Base-by-base conservation (phyloP, 192 early-diverging fungal genomes). In the Entomortierella lignicola region DNA sequence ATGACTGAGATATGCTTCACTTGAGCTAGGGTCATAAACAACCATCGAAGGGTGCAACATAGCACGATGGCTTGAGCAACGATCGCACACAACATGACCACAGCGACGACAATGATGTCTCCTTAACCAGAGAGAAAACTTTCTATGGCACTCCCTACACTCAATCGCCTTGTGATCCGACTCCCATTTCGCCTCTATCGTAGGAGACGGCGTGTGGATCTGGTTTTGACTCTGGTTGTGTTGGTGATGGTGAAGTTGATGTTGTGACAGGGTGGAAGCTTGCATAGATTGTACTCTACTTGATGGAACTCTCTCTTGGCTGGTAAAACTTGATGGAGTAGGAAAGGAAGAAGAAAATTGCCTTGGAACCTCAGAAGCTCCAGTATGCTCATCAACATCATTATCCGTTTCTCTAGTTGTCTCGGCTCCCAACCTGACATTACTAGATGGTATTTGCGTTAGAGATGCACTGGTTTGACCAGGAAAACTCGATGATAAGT, bases 21-120 rank as follows among this genome's bases (percentile, higher is more conserved):
- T 70, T 0, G 75, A 79, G 0, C 63, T 55, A 4, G 86, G 86
- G 54, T 88, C 86, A 31, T 83, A 81, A n/a, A 77, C 68, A 42
- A 79, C 71, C 80, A 83, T 48, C 59, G 86, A 64, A 0, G 85
- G 79, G 3, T 85, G 82, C 23, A 94, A 65, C 43, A 80, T 83
- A 8, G 85, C 70, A 32, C 90, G 85, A 32, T 84, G 66, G 8
- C 86, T 86, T 6, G 92, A 92, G 81, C 94, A 97, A 21, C 71
- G 81, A 69, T 93, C 93, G 79, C 96, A 97, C 34, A 94, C 92
- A 53, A 97, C 83, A 31, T 88, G 81, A 8, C 96, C 96, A 86
- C 96, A 97, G 27, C 93, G 92, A 53, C 96, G 87, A 77, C 96
- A 98, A 80, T 98, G 96, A 71, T 97, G 96, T 56, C 95, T 87